A percentile compares a stretch with the other conserved stretches of the same genome.
phyloP scores from a whole-genome alignment of 140 eudicot genomes.

The Ambrosia hybrid region DNA sequence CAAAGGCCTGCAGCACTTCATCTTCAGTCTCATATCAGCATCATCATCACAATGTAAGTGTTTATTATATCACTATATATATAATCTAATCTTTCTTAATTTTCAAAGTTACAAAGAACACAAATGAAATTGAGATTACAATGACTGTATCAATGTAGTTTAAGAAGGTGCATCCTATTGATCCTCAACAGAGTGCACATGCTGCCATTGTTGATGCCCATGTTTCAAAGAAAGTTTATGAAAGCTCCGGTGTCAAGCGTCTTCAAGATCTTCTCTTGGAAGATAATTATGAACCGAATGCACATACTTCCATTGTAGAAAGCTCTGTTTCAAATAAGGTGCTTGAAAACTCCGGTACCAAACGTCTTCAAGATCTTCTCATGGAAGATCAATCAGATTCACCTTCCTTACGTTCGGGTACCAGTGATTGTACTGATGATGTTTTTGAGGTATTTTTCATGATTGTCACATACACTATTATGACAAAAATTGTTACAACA shows the following conservation, averaged over 20 bases:
- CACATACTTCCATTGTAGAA: slow-evolving; percentile 27
- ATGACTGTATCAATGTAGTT: slow-evolving; percentile 29
- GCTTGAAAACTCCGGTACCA: slow-evolving; percentile 35
- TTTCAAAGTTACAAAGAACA: not conserved
- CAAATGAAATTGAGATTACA: not conserved
- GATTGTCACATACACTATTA: too few relatives aligned
- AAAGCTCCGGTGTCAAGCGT: slow-evolving; percentile 42
- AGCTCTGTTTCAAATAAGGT: slow-evolving; percentile 26
- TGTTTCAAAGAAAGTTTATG: slow-evolving; percentile 24
- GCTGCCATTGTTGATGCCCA: slow-evolving; percentile 28
- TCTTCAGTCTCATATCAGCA: slow-evolving; percentile 31
- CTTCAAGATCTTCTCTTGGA: slow-evolving; percentile 72
- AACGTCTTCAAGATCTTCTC: slow-evolving; percentile 66
- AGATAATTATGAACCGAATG: slow-evolving; percentile 48
- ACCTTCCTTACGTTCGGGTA: slow-evolving; percentile 39
- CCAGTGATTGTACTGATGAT: slow-evolving; percentile 39
- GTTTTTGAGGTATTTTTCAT: slow-evolving; percentile 45
- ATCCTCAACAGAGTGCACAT: slow-evolving; percentile 35
- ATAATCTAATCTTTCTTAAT: not conserved
- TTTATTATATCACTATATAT: not conserved
- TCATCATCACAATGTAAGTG: slow-evolving; percentile 44
- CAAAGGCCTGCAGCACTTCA: slow-evolving; percentile 34
- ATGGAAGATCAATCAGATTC: slow-evolving; percentile 65
- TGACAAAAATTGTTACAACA: too few relatives aligned
- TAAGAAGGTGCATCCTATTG: slow-evolving; percentile 49